Evolutionary conservation across 1,284 basidiomycete species (phyloP), one percentile per base, ranked within the genome.

Genomic region (Cryptococcus sp.): DNA sequence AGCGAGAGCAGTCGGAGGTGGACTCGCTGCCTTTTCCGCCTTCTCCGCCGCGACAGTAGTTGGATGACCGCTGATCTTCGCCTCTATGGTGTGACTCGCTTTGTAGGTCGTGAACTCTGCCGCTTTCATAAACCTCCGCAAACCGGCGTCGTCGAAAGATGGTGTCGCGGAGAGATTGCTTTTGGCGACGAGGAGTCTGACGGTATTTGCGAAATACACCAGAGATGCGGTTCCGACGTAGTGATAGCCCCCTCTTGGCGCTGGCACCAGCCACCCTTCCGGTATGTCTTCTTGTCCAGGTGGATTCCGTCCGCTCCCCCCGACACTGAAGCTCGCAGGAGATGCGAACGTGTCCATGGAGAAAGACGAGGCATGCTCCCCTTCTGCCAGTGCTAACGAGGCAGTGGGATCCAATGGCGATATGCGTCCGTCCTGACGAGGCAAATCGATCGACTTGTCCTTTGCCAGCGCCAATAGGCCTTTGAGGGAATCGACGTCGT

Each of bases 81-180:
- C 63, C 40, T 61, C 63, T 45, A 65, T 50, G 10, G 63, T 45
- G 27, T 61, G 60, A 47, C 50, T 54, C 35, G 54, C 52, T 40
- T 65, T 65, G 54, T 59, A 63, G 0, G 22, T 57, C n/a, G 62
- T 61, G 38, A 64, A 67, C 22, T 64, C 65, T 10, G 65, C 53
- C 8, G 65, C 62, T 17, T 59, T 56, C 3, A 62, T 44, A 47
- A 56, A 64, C 22, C 60, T 40, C 11, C 56, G 50, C 40, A 67
- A 41, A 5, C 60, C 62, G 15, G 27, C 41, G 17, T 62, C 62
- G 40, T 67, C 65, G 42, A 52, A 64, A 7, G 60, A 17, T 15
- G 60, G 53, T 23, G 50, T 45, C 7, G 46, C 54, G 38, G 53
- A 48, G 8, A 58, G 54, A 22, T 64, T 57, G 17, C 53, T 58